Evolutionary conservation across 495 filamentous ascomycete genomes (phyloP), one percentile per base, ranked within the genome.

Genomic region (Daldinia bambusicola): DNA sequence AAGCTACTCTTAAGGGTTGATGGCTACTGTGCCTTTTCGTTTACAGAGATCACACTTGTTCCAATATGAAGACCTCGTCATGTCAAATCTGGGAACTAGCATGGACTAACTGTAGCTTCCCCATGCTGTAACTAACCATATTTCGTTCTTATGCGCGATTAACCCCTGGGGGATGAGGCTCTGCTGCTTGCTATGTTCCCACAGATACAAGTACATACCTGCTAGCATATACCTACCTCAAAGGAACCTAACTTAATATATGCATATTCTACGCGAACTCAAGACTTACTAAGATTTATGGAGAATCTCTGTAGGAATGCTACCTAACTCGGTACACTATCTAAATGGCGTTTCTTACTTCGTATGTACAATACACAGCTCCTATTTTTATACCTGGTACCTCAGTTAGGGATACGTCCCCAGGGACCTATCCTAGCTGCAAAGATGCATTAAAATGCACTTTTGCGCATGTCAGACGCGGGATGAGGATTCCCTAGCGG

Each of bases 351-450:
- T 18, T 26, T 26, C 26, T 26, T 26, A 26, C 26, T 26, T 48
- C 43, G 20, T 48, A 40, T 16, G 20, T 48, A 40, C 37, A 10
- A 36, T 14, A 22, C 16, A 10, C 9, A 20, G 20, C 43, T 48
- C 43, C 43, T 48, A 48, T 48, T 48, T 48, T 20, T 48, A 48
- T 48, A 22, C 34, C 9, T 36, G n/a, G n/a, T n/a, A 36, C 34
- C 34, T 36, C 0, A 36, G 34, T 36, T 26, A 26, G 26, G 9
- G 2, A 36, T 36, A 2, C 5, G n/a, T n/a, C n/a, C 22, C 26
- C 26, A 26, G 26, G 26, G 1, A 26, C 26, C 26, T 26, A 26
- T 1, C 26, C 26, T 26, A 26, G 26, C 1, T 48, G 43, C 16
- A 48, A 16, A 48, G 43, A 48, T 8, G 43, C 2, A 26, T 8